These are phyloP conservation scores for Sporobolomyces pararoseus DNA, from an alignment of 768 basidiomycete species.

Conservation along the genomic window DNA sequence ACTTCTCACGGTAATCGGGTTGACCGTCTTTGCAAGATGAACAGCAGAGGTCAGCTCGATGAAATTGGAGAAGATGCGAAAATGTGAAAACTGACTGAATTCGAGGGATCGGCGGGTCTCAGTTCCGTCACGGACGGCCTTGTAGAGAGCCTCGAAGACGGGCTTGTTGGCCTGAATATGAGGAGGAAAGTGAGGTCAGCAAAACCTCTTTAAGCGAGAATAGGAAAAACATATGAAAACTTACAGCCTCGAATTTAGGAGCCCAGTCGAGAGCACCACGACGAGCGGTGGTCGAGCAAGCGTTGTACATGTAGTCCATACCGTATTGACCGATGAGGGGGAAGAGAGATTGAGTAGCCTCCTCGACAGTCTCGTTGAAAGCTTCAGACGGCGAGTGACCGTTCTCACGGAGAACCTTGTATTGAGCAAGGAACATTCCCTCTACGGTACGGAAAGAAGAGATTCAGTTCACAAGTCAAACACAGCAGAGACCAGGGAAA, in stretches of 20 bases:
- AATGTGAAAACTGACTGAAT: constrained; percentile 57
- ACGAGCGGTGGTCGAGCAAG: constrained; percentile 97
- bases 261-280: constrained; percentile 99
- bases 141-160: constrained; percentile 89
- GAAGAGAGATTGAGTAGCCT: constrained; percentile 98
- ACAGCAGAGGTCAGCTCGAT: no score
- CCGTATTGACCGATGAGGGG: constrained; percentile 85
- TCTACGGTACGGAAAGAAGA: constrained; percentile 53
- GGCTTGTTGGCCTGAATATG: constrained; percentile 70
- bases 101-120: constrained; percentile 96
- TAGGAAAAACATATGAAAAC: background rate
- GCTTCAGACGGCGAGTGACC: constrained; percentile 97
- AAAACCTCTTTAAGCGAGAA: background rate
- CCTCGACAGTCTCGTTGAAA: constrained; percentile 99
- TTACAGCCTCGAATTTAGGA: constrained; percentile 57
- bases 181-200: constrained; percentile 60
- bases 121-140: constrained; percentile 88
- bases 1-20: constrained; percentile 84
- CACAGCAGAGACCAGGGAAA: background rate
- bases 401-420: constrained; percentile 92
- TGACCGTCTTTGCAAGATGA: constrained; percentile 59
- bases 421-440: constrained; percentile 98
- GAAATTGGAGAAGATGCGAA: background rate
- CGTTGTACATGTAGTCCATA: constrained; percentile 73
- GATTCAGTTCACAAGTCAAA: constrained; percentile 1